Evolutionary conservation across 371 early-diverging fungal species (phyloP).

Genomic region (Apophysomyces ossiformis): DNA sequence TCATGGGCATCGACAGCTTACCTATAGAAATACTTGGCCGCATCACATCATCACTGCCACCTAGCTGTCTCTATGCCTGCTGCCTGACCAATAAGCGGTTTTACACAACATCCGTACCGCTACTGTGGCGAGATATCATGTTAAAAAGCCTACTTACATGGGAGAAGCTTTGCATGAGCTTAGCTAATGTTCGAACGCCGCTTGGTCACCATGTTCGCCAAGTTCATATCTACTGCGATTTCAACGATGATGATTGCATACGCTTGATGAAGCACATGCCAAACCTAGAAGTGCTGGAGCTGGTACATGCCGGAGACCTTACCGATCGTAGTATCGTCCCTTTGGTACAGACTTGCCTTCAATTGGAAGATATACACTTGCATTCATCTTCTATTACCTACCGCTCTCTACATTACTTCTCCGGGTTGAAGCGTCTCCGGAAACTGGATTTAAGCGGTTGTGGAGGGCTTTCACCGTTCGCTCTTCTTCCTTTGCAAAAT

Average conservation of each 20-base stretch:
- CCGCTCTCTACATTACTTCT: conserved; percentile 39
- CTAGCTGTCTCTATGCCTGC: conserved; percentile 19
- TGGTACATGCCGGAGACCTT: conserved; percentile 29
- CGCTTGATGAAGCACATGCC: conserved; percentile 29
- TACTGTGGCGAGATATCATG: conserved; percentile 21
- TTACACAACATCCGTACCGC: conserved; percentile 21
- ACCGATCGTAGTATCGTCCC: conserved; percentile 43
- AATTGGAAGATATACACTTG: conserved; percentile 35
- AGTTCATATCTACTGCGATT: conserved; percentile 11
- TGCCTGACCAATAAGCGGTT: conserved; percentile 25
- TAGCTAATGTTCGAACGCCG: neutral
- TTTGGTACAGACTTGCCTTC: conserved; percentile 29
- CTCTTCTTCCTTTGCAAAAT: conserved; percentile 41
- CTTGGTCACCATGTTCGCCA: conserved; percentile 23
- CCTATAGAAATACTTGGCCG: conserved; percentile 25
- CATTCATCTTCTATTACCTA: conserved; percentile 34
- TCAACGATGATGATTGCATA: conserved; percentile 33
- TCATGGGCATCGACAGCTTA: conserved; percentile 23
- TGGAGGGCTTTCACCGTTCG: conserved; percentile 26
- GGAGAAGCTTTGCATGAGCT: neutral
- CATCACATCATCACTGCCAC: conserved; percentile 12
- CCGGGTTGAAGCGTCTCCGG: conserved; percentile 28
- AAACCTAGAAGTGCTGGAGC: conserved; percentile 38
- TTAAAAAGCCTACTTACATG: neutral
- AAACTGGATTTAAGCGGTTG: conserved; percentile 37